Conservation (phyloP, 352 stramenopile species). For the Lagenidium sp. region DNA sequence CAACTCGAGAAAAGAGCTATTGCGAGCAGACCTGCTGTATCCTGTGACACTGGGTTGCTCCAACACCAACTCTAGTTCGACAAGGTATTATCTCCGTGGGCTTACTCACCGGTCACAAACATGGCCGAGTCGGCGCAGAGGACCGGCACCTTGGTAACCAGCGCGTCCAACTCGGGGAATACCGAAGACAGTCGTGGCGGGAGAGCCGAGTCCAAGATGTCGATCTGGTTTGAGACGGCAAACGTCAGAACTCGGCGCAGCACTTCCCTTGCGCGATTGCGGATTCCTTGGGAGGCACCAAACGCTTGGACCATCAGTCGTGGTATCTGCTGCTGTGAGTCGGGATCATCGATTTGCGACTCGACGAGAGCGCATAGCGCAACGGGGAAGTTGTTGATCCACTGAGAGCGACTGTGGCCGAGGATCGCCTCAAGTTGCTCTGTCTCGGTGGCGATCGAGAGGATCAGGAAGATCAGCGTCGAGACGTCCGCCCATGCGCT, state of each 20-base stretch:
- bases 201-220: constrained; percentile 15
- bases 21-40: no score
- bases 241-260: constrained; percentile 9
- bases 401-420: constrained; percentile 15
- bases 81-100: no score
- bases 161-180: constrained; percentile 11
- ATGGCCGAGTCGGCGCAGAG: constrained; percentile 4
- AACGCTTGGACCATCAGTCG: background rate
- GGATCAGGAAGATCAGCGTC: constrained; percentile 16
- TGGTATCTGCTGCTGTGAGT: background rate
- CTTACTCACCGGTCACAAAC: constrained; percentile 3
- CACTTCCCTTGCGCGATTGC: constrained; percentile 3
- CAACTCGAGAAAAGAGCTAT: no score
- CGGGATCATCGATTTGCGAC: background rate
- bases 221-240: constrained; percentile 10
- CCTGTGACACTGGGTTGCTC: no score
- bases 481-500: background rate
- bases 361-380: constrained; percentile 2
- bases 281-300: constrained; percentile 1
- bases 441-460: constrained; percentile 9
- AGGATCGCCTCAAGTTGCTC: constrained; percentile 10
- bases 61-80: background rate
- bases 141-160: constrained; percentile 10
- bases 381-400: constrained; percentile 21
- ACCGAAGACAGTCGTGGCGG: constrained; percentile 1